phyloP scores from a whole-genome alignment of 768 basidiomycete genomes.

The Multifurca ochricompacta region DNA sequence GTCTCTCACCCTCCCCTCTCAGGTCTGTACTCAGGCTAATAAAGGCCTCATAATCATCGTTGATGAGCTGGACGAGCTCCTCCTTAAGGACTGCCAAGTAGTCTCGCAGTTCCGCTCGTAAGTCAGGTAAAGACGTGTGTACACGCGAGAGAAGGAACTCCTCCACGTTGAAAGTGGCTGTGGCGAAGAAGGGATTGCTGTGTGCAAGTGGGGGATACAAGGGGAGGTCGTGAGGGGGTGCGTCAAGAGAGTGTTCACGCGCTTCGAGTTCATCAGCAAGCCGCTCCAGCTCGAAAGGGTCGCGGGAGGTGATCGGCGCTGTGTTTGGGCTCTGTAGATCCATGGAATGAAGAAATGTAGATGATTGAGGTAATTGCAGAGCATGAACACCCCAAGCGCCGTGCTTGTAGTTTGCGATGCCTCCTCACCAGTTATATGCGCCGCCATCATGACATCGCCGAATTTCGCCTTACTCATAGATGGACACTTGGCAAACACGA shows the following conservation, averaged over 20 bases:
- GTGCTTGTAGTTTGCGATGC: no score
- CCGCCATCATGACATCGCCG: no score
- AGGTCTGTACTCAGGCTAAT: conserved; percentile 93
- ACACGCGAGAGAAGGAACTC: conserved; percentile 81
- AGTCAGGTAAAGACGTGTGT: conserved; percentile 78
- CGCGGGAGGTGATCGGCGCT: conserved; percentile 25
- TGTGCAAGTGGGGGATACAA: conserved; percentile 71
- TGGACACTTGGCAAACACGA: background rate
- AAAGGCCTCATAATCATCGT: conserved; percentile 97
- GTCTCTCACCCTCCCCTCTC: conserved; percentile 70
- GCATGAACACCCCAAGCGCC: no score
- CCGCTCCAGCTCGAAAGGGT: conserved; percentile 62
- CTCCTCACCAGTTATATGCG: no score
- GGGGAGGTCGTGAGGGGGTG: conserved; percentile 43
- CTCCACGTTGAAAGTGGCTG: conserved; percentile 71
- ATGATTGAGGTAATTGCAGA: background rate
- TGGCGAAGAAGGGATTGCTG: conserved; percentile 61
- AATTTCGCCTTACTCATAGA: background rate
- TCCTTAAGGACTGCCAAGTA: conserved; percentile 82
- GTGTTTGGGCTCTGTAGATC: conserved; percentile 5
- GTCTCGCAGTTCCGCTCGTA: conserved; percentile 79
- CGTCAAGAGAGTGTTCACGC: conserved; percentile 37
- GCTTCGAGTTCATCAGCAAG: conserved; percentile 64
- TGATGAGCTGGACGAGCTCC: conserved; percentile 91
- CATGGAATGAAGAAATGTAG: background rate